Percentiles rank a stretch among this genome's conserved stretches.
phyloP scores from a whole-genome alignment of 305 asterid species.

The Rubia occidens region DNA sequence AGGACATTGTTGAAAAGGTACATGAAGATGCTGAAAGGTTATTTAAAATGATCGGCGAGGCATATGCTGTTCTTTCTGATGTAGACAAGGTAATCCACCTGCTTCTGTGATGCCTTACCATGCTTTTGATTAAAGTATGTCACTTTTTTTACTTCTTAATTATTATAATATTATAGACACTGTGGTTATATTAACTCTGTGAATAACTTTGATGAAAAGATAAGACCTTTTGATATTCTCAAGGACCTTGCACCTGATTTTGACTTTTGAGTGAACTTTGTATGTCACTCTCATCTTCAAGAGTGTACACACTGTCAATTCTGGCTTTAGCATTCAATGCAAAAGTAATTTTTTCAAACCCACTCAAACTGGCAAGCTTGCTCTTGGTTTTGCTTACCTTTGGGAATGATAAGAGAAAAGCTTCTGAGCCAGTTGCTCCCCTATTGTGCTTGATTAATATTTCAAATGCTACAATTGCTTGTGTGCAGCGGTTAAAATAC shows the following conservation, averaged over 20 bases:
- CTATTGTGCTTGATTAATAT: not conserved
- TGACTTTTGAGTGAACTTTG: not conserved
- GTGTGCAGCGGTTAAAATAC: conserved; percentile 55
- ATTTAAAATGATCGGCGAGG: conserved; percentile 90
- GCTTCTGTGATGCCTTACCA: not conserved
- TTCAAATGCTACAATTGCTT: not conserved
- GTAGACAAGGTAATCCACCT: conserved; percentile 48
- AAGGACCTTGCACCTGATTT: too few species aligned
- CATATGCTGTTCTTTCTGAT: conserved; percentile 82
- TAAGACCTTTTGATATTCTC: too few species aligned
- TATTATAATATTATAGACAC: not conserved
- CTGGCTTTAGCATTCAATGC: not conserved
- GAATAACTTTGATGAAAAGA: not conserved
- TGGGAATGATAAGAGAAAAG: not conserved
- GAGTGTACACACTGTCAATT: not conserved
- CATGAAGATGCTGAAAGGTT: conserved; percentile 80
- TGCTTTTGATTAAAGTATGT: not conserved
- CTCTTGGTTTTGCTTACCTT: not conserved
- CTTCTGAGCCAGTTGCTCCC: not conserved
- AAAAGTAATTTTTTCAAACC: not conserved
- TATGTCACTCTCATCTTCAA: not conserved
- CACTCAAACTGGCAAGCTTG: not conserved
- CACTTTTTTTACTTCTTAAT: not conserved
- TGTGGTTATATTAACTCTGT: not conserved
- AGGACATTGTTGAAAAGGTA: conserved; percentile 64